phyloP scores from a whole-genome alignment of 1,139 yeast species.

The Debaryomyces nepalensis region DNA sequence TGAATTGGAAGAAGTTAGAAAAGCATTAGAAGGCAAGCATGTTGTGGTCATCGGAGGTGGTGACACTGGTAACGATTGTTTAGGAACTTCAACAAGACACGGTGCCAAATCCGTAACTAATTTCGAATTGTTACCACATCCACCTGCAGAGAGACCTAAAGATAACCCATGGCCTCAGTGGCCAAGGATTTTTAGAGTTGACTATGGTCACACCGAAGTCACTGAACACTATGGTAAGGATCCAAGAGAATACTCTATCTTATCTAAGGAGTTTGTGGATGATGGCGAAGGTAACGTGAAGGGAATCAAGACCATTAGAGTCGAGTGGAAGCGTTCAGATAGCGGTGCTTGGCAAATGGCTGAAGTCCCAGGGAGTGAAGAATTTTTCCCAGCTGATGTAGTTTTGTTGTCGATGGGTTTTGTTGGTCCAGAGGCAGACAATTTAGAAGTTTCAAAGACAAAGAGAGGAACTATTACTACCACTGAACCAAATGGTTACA shows the following conservation, averaged over 20 bases:
- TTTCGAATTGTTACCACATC: conserved; percentile 93
- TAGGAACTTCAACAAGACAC: conserved; percentile 96
- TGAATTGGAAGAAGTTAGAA: conserved; percentile 75
- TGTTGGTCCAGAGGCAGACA: conserved; percentile 91
- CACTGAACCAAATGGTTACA: conserved; percentile 67
- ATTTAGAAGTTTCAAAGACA: conserved; percentile 72
- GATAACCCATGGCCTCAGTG: conserved; percentile 99
- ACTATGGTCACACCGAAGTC: conserved; percentile 97
- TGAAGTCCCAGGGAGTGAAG: conserved; percentile 94
- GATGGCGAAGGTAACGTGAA: conserved; percentile 93
- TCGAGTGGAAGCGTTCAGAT: conserved; percentile 96
- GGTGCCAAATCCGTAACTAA: conserved; percentile 96
- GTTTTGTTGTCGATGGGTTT: conserved; percentile 97
- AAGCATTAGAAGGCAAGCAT: conserved; percentile 77
- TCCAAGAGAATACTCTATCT: conserved; percentile 95
- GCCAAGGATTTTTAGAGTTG: conserved; percentile 98
- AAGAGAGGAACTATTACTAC: conserved; percentile 88
- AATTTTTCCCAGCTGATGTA: conserved; percentile 91
- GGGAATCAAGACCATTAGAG: conserved; percentile 93
- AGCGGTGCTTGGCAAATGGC: conserved; percentile 99
- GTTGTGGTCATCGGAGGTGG: conserved; percentile 99
- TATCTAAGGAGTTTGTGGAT: conserved; percentile 93
- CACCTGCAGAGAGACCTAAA: conserved; percentile 82
- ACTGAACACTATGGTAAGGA: conserved; percentile 94
- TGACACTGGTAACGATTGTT: conserved; percentile 99